Evolutionary conservation across 345 rosid species (phyloP).

Genomic region (Cardiospermum halicacabum): DNA sequence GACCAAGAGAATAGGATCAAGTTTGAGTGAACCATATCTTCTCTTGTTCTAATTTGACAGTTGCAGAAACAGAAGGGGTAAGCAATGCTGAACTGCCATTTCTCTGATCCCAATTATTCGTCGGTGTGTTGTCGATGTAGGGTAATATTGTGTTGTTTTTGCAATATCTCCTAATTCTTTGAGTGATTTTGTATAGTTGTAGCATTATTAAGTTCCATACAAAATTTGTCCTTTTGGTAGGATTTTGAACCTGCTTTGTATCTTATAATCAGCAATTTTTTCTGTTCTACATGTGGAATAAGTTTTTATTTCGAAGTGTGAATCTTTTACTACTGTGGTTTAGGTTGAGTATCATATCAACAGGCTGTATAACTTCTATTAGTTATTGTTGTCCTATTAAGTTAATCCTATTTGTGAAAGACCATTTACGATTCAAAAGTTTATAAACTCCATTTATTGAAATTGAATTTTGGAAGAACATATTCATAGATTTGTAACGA

Average conservation of each 20-base stretch:
- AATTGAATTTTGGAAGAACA: too few species aligned
- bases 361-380: too few species aligned
- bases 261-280: neutral
- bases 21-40: conserved; percentile 18
- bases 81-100: neutral
- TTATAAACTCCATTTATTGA: too few species aligned
- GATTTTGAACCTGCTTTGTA: neutral
- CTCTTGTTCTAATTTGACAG: neutral
- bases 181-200: conserved; percentile 13
- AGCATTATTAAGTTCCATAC: conserved; percentile 2
- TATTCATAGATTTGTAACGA: too few species aligned
- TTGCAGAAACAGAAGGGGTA: neutral
- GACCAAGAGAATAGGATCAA: conserved; percentile 30
- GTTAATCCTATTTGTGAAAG: too few species aligned
- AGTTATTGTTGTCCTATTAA: too few species aligned
- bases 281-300: neutral
- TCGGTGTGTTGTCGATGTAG: neutral
- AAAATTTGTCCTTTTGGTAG: neutral
- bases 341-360: too few species aligned
- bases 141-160: neutral
- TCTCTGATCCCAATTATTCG: neutral
- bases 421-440: too few species aligned
- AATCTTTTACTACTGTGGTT: too few species aligned
- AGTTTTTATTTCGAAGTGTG: neutral
- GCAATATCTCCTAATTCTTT: neutral